phyloP scores from a whole-genome alignment of 306 rosid genomes.

The Citrullus colocynthis region DNA sequence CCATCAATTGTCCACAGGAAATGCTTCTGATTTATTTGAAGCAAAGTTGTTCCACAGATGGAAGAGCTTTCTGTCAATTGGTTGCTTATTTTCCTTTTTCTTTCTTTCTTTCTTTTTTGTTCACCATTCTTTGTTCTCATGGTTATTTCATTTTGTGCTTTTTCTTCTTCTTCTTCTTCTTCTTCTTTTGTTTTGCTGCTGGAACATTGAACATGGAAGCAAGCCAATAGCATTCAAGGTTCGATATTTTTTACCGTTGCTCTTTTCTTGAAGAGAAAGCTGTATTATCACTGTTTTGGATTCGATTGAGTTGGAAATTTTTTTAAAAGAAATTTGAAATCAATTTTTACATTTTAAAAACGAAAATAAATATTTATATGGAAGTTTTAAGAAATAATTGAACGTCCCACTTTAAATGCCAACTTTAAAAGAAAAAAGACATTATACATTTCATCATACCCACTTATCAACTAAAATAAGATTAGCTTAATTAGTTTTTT shows the following conservation, averaged over 20 bases:
- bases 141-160: slow-evolving; percentile 27
- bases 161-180: not conserved
- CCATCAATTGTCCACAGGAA: slow-evolving; percentile 98
- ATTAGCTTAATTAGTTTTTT: not conserved
- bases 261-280: not conserved
- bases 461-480: not conserved
- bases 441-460: not conserved
- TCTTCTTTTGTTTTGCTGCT: slow-evolving; percentile 17
- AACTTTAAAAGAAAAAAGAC: not conserved
- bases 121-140: slow-evolving; percentile 26
- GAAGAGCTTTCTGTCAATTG: slow-evolving; percentile 35
- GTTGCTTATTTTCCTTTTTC: slow-evolving; percentile 28
- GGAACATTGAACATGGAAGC: slow-evolving; percentile 49
- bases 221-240: slow-evolving; percentile 33
- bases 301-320: too few species aligned
- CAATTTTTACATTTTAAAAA: too few species aligned
- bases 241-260: not conserved
- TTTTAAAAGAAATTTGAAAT: too few species aligned
- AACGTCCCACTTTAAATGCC: too few species aligned
- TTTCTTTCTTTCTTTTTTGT: not conserved
- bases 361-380: too few species aligned
- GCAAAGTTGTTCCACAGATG: slow-evolving; percentile 17
- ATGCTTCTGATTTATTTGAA: slow-evolving; percentile 59
- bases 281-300: not conserved
- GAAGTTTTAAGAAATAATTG: too few species aligned